Percentiles rank a stretch among this genome's conserved stretches.
Conservation (phyloP, 2,329 filamentous ascomycete genomes). For the Colletotrichum cuscutae region DNA sequence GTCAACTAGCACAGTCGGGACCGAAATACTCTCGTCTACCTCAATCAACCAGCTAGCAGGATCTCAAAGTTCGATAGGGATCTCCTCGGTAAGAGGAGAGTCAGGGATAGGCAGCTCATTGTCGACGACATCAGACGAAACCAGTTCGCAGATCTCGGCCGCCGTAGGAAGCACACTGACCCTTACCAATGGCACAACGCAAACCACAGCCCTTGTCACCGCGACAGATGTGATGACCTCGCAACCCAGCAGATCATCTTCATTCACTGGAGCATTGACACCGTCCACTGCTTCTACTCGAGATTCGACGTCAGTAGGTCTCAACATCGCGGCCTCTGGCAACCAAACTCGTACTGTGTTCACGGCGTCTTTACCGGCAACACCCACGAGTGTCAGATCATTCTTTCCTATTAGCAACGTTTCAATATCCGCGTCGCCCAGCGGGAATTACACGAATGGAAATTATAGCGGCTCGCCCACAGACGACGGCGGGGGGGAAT, state of each 20-base stretch:
- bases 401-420: not conserved
- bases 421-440: constrained; percentile 1
- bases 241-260: not conserved
- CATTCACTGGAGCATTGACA: not conserved
- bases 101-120: not conserved
- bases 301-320: not conserved
- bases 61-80: not conserved
- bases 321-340: not conserved
- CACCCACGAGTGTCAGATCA: not conserved
- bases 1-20: not conserved
- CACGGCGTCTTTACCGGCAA: not conserved
- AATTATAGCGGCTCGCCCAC: not conserved
- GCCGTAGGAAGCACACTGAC: not conserved
- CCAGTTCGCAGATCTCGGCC: constrained; percentile 12
- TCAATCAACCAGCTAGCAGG: not conserved
- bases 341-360: not conserved
- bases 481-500: not conserved
- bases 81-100: not conserved
- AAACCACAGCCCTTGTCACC: not conserved
- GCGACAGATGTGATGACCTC: not conserved
- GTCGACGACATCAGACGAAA: constrained; percentile 10
- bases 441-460: not conserved
- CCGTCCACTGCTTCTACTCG: not conserved
- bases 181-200: not conserved
- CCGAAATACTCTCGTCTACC: not conserved